Percentiles rank a stretch among this genome's conserved stretches.
Conservation (phyloP, 1,284 basidiomycete genomes). For the Ceratobasidium papillatum region DNA sequence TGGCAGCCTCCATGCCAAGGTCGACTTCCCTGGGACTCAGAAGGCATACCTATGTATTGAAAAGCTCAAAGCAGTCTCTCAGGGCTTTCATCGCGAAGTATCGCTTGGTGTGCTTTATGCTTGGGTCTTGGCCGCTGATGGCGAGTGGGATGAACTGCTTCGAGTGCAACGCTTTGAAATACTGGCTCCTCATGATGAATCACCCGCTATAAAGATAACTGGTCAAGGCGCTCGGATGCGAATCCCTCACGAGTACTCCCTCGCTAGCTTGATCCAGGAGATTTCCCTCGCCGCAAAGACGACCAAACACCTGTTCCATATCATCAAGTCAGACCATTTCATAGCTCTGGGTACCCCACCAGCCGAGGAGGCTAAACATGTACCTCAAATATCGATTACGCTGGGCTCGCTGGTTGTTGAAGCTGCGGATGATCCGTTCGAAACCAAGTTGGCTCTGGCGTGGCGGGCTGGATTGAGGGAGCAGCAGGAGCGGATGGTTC, state of each 20-base stretch:
- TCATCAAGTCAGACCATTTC: constrained; percentile 60
- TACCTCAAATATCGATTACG: constrained; percentile 72
- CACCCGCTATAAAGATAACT: constrained; percentile 55
- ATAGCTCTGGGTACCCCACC: constrained; percentile 63
- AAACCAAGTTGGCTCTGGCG: constrained; percentile 80
- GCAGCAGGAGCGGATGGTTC: constrained; percentile 74
- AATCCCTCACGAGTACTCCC: constrained; percentile 81
- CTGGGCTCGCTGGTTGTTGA: constrained; percentile 75
- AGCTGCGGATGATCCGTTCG: constrained; percentile 89
- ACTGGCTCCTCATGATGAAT: constrained; percentile 50
- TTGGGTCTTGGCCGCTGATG: constrained; percentile 57
- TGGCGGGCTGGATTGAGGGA: constrained; percentile 82
- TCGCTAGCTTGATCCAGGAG: constrained; percentile 78
- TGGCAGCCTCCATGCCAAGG: constrained; percentile 49
- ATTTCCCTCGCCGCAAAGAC: constrained; percentile 71
- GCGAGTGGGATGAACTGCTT: constrained; percentile 82
- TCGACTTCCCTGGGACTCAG: constrained; percentile 52
- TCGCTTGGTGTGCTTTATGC: constrained; percentile 53
- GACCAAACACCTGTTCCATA: constrained; percentile 66
- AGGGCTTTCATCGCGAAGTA: constrained; percentile 42
- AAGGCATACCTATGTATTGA: constrained; percentile 46
- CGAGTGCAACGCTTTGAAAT: constrained; percentile 70
- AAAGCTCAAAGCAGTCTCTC: constrained; percentile 39
- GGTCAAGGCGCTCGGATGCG: constrained; percentile 75
- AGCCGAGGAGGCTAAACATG: constrained; percentile 72